phyloP scores from a whole-genome alignment of 2,329 filamentous ascomycete species.

The Diplodia mutila region DNA sequence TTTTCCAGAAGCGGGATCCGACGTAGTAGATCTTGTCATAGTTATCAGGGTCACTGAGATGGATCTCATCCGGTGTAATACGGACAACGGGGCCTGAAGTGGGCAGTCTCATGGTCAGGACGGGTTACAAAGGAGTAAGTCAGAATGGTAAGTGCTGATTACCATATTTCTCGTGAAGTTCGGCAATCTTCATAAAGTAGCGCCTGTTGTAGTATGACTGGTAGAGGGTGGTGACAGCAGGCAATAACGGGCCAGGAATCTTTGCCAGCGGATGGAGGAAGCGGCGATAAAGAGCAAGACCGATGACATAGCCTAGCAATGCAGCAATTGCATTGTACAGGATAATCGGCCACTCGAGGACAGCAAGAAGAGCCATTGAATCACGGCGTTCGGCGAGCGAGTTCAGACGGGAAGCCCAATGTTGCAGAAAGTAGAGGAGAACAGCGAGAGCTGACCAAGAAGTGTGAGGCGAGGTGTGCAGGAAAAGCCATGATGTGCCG shows the following conservation, averaged over 20 bases:
- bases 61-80: constrained; percentile 29
- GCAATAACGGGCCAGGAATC: constrained; percentile 25
- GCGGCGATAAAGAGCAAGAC: constrained; percentile 23
- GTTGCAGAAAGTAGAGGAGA: too few relatives aligned
- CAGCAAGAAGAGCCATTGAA: not conserved
- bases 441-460: too few relatives aligned
- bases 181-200: constrained; percentile 30
- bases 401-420: too few relatives aligned
- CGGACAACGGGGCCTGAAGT: constrained; percentile 28
- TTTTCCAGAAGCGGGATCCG: constrained; percentile 6
- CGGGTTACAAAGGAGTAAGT: not conserved
- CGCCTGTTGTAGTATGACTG: constrained; percentile 29
- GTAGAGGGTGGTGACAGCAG: constrained; percentile 27
- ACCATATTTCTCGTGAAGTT: constrained; percentile 32
- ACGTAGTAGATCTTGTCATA: constrained; percentile 31
- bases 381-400: too few relatives aligned
- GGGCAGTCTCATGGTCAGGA: not conserved
- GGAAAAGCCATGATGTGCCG: not conserved
- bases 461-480: too few relatives aligned
- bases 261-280: constrained; percentile 28
- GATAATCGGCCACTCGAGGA: not conserved
- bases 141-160: not conserved
- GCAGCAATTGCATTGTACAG: not conserved
- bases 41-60: constrained; percentile 27
- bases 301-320: not conserved